These are phyloP conservation scores for Pseudogymnoascus sp. DNA, from an alignment of 2,329 filamentous ascomycete species.

Conservation along the genomic window DNA sequence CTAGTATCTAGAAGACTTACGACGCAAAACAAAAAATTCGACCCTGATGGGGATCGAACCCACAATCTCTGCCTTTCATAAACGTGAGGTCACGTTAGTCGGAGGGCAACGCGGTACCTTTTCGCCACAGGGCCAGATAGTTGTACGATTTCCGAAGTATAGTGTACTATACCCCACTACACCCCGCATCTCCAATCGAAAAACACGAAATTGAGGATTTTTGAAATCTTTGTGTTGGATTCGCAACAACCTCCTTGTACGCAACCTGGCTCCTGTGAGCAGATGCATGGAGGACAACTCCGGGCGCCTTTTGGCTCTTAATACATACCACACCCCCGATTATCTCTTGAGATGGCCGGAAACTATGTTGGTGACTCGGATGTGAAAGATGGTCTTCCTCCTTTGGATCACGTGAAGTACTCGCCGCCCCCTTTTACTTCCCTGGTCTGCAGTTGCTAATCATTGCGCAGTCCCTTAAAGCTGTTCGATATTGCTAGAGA, in stretches of 20 bases:
- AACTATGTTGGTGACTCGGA: neutral
- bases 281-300: neutral
- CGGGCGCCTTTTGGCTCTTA: neutral
- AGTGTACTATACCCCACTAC: neutral
- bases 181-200: neutral
- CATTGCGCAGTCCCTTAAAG: slow-evolving; percentile 43
- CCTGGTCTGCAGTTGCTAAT: neutral
- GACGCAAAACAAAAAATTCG: neutral
- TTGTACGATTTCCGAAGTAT: neutral
- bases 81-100: slow-evolving; percentile 6
- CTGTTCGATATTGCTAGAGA: slow-evolving; percentile 49
- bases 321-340: neutral
- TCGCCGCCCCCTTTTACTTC: neutral
- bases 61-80: slow-evolving; percentile 10
- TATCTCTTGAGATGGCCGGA: neutral
- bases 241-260: neutral
- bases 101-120: slow-evolving; percentile 10
- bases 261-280: neutral
- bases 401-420: slow-evolving; percentile 8
- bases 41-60: slow-evolving; percentile 10
- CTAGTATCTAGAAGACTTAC: neutral
- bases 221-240: neutral
- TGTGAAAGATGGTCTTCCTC: neutral
- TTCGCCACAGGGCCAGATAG: slow-evolving; percentile 8
- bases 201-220: neutral